Percentiles rank a stretch among this genome's conserved stretches.
phyloP scores from a whole-genome alignment of 306 rosid genomes.

The Vigna trinervia region DNA sequence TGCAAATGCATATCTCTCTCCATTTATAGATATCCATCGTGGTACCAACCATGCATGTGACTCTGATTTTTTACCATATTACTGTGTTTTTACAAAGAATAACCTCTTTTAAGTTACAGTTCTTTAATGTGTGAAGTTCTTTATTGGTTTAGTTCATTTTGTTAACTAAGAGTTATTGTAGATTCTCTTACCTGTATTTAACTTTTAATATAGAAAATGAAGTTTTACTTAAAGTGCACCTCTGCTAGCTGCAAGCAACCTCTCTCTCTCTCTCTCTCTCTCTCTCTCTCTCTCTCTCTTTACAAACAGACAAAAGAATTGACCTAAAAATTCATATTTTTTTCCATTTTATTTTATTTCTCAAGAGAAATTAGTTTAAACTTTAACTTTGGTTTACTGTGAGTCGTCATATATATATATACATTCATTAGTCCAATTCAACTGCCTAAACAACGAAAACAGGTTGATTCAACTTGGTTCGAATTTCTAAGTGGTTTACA shows the following conservation, averaged over 20 bases:
- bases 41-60: neutral
- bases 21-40: neutral
- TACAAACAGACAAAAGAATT: neutral
- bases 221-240: neutral
- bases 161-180: too few species aligned
- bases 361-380: neutral
- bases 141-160: too few species aligned
- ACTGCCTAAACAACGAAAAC: too few species aligned
- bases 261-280: neutral
- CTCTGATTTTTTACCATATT: neutral
- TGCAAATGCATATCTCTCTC: conserved; percentile 1
- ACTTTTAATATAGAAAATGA: too few species aligned
- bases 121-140: neutral
- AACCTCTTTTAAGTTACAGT: neutral
- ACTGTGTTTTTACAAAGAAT: neutral
- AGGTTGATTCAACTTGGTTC: too few species aligned
- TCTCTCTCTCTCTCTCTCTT: neutral
- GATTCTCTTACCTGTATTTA: too few species aligned
- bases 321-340: too few species aligned
- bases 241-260: conserved; percentile 1
- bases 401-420: too few species aligned
- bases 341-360: neutral
- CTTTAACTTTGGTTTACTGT: neutral
- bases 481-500: too few species aligned
- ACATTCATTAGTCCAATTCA: too few species aligned